Evolutionary conservation across 1,284 basidiomycete species (phyloP), one percentile per base, ranked within the genome.

Genomic region (Kwoniella shivajii): DNA sequence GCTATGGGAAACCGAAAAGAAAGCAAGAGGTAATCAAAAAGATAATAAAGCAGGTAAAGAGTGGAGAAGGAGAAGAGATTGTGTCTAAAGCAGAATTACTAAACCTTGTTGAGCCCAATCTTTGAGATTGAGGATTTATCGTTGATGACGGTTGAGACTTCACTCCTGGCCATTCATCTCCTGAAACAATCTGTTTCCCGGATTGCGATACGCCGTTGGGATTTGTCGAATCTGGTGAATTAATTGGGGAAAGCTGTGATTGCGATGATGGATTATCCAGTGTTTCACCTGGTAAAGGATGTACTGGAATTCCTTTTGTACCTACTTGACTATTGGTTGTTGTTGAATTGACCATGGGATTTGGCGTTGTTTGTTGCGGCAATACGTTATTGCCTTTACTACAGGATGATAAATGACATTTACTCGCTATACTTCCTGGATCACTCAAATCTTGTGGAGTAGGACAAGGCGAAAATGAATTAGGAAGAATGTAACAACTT

Each of bases 251-350:
- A 30, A 10, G 34, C 18, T 22, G 14, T 30, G 20, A 33, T 22
- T 20, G 10, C 7, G 7, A 27, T 3, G 38, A 10, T 16, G 51
- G 33, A 3, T 14, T 13, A 33, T 36, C 36, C 13, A 57, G 45
- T 11, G 31, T 38, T 37, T 65, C 64, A 5, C 64, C 64, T 0
- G 64, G 64, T 22, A 65, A 39, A 45, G 64, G 64, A 22, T 41
- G 41, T 6, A 63, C 64, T 14, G 60, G 64, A 13, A 65, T 60
- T 10, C 58, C 51, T 48, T 51, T 48, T 29, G 51, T 50, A 10
- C 33, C 42, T 16, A 20, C 31, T 20, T 33, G 27, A 16, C 2
- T n/a, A n/a, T 18, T 24, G 7, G 26, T 47, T 13, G 13, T 30
- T 20, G 43, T 7, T 7, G 41, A 24, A 26, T 0, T n/a, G n/a